Evolutionary conservation across 441 rosid species (phyloP), one percentile per base, ranked within the genome.

Genomic region (Mallotus repandus): DNA sequence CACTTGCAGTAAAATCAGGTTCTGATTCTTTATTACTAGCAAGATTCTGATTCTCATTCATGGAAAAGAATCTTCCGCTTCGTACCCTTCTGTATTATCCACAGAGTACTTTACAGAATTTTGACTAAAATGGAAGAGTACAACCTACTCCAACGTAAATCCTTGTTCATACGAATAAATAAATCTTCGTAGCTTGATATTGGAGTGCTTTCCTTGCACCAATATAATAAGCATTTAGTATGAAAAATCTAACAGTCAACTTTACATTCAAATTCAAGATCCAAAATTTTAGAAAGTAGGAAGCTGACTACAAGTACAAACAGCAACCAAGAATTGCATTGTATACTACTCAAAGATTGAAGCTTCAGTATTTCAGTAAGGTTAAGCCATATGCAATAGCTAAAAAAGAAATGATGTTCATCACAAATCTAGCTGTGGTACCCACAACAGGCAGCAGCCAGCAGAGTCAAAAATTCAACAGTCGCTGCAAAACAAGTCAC

Each of bases 11-110:
- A 29, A 15, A 18, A 16, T 38, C 50, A 64, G 49, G 35, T 49
- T 67, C 62, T 60, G 55, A 55, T 67, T 67, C 29, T 2, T 54
- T 72, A 46, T 41, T 54, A 43, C n/a, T 5, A 72, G 53, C 69
- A 22, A 64, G 55, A 71, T 62, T 63, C 63, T 53, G 76, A 55
- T 45, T 73, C 46, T 60, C 1, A 38, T 25, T 59, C 46, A 41
- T 41, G 29, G 10, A 5, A 68, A 68, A 22, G 32, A 46, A 15
- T 13, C 72, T 52, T 62, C 46, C 68, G 12, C 25, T 64, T 52
- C 76, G 3, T 22, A 16, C 55, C 55, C 38, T 48, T 46, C 67
- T 12, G 49, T 3, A 21, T 38, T 48, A 48, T n/a, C 53, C 2
- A 19, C 46, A 52, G 48, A 4, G 16, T 52, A 49, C 54, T 14